A percentile compares a stretch with the other conserved stretches of the same genome.
These are phyloP conservation scores for Geotrichum carabidarum DNA, from an alignment of 1,139 yeast genomes.

Conservation along the genomic window DNA sequence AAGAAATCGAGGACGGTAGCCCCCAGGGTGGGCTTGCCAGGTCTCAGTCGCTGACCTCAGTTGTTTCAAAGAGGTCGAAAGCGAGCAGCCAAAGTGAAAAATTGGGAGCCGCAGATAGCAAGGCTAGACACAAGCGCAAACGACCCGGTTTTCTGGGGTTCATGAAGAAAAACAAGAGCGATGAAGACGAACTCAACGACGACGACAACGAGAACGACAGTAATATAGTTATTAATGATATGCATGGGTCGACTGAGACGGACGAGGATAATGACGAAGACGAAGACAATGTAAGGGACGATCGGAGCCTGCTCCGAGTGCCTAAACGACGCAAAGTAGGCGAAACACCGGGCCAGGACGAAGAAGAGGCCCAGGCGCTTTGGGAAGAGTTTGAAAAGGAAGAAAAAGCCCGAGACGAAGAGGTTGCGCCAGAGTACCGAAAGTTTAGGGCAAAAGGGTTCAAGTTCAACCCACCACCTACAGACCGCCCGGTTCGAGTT, in stretches of 20 bases:
- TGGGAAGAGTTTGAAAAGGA: conserved; percentile 20
- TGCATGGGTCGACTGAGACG: not conserved
- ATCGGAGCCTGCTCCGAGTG: not conserved
- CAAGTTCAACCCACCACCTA: conserved; percentile 73
- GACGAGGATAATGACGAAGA: not conserved
- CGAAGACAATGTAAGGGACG: not conserved
- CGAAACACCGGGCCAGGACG: conserved; percentile 11
- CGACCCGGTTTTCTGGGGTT: conserved; percentile 2
- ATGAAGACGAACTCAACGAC: not conserved
- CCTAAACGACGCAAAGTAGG: conserved; percentile 5
- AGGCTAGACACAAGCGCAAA: conserved; percentile 2
- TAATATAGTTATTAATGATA: not conserved
- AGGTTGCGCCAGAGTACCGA: conserved; percentile 43
- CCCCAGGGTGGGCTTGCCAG: not conserved
- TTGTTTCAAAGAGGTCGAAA: not conserved
- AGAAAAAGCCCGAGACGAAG: conserved; percentile 54
- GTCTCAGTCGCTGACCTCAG: not conserved
- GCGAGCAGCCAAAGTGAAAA: too few species aligned
- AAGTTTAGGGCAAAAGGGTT: conserved; percentile 39
- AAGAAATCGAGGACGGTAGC: not conserved
- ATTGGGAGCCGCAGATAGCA: too few species aligned
- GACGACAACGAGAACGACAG: not conserved
- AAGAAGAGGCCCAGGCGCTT: conserved; percentile 20
- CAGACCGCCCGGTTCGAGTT: conserved; percentile 77
- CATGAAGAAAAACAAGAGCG: conserved; percentile 6